These are phyloP conservation scores for Polytrichum formosum DNA, from an alignment of 225 moss, liverwort and hornwort species.

Conservation along the genomic window DNA sequence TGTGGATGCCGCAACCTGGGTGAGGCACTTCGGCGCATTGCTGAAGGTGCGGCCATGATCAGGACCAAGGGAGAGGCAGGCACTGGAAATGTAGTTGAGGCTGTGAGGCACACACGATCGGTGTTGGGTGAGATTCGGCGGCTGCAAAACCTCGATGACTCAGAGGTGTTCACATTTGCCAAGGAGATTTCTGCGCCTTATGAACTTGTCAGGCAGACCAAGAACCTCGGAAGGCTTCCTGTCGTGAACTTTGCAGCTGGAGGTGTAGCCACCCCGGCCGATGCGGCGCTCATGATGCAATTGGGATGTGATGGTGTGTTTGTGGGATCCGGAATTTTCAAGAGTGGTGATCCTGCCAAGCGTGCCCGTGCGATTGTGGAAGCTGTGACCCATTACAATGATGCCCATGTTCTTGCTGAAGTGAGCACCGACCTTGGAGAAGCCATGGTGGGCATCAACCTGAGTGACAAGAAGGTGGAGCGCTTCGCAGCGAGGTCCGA, in stretches of 20 bases:
- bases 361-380: conserved; percentile 95
- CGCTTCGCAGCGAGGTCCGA: conserved; percentile 90
- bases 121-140: conserved; percentile 80
- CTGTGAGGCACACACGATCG: conserved; percentile 78
- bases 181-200: conserved; percentile 84
- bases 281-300: conserved; percentile 96
- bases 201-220: conserved; percentile 93
- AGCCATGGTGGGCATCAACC: conserved; percentile 94
- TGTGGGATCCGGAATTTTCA: conserved; percentile 93
- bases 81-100: conserved; percentile 86
- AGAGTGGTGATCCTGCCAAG: conserved; percentile 89
- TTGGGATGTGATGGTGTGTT: conserved; percentile 93
- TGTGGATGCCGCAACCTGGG: conserved; percentile 90
- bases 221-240: conserved; percentile 86
- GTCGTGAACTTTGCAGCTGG: conserved; percentile 95
- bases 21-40: conserved; percentile 79
- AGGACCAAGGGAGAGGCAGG: conserved; percentile 94
- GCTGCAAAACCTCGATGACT: conserved; percentile 78
- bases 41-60: conserved; percentile 93
- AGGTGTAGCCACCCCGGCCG: conserved; percentile 86
- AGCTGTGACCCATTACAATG: conserved; percentile 88
- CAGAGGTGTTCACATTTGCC: conserved; percentile 85
- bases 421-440: conserved; percentile 81
- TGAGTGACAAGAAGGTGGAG: conserved; percentile 86
- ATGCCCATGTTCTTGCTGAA: conserved; percentile 75